Conservation (phyloP, 768 basidiomycete species). For the Podaxis sp. region DNA sequence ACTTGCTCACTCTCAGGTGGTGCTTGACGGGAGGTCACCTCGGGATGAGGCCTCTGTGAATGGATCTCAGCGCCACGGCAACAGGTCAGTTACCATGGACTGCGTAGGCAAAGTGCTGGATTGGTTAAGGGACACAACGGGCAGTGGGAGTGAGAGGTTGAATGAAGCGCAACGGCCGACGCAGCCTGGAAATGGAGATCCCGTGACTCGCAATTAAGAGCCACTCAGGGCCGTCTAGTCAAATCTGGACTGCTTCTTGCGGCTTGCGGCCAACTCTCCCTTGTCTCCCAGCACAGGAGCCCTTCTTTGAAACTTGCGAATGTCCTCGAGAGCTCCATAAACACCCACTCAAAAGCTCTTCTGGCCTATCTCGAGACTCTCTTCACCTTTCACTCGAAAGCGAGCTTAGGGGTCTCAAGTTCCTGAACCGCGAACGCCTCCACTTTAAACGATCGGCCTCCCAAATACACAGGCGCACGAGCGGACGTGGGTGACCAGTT, state of each 20-base stretch:
- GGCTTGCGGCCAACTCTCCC: conserved; percentile 5
- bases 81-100: too few species aligned
- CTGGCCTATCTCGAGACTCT: not conserved
- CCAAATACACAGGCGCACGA: not conserved
- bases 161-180: not conserved
- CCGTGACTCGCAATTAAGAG: conserved; percentile 5
- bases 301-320: not conserved
- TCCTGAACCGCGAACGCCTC: not conserved
- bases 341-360: not conserved
- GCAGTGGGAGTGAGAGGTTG: too few species aligned
- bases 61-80: too few species aligned
- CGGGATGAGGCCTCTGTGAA: too few species aligned
- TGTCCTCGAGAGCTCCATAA: not conserved
- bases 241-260: conserved; percentile 8
- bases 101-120: too few species aligned
- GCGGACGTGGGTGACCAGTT: conserved; percentile 2
- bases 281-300: not conserved
- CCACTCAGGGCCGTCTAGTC: not conserved
- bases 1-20: too few species aligned
- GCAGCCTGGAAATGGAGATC: not conserved
- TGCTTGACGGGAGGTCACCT: too few species aligned
- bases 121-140: too few species aligned
- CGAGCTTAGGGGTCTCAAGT: not conserved
- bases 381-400: not conserved
- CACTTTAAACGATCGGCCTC: not conserved